A percentile compares a stretch with the other conserved stretches of the same genome.
phyloP scores from a whole-genome alignment of 441 rosid genomes.

The Eruca vesicaria region DNA sequence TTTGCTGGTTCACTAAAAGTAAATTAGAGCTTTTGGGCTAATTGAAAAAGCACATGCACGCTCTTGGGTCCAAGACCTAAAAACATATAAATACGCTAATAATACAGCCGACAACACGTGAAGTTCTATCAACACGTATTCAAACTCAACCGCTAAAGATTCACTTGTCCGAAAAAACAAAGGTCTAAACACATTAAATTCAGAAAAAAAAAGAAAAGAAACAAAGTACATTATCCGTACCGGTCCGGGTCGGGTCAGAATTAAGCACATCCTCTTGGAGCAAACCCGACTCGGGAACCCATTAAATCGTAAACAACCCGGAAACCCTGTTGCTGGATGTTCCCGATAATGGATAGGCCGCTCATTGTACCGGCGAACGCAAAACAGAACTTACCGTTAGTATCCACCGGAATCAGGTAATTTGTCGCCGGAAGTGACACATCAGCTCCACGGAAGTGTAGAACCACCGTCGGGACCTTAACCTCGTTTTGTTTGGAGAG shows the following conservation, averaged over 20 bases:
- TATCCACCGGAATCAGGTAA: constrained; percentile 78
- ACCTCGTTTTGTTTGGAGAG: constrained; percentile 70
- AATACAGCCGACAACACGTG: constrained; percentile 41
- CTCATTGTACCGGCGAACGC: constrained; percentile 91
- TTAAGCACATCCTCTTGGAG: constrained; percentile 74
- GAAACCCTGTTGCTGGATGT: constrained; percentile 93
- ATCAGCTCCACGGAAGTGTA: constrained; percentile 84
- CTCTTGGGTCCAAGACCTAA: not conserved
- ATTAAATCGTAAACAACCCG: constrained; percentile 77
- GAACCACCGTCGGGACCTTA: constrained; percentile 88
- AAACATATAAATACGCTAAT: constrained; percentile 5
- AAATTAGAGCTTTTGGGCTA: not conserved
- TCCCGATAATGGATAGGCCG: constrained; percentile 81
- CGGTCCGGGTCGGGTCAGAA: constrained; percentile 15
- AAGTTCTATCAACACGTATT: constrained; percentile 32
- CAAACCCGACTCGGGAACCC: constrained; percentile 72
- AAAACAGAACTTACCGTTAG: constrained; percentile 71
- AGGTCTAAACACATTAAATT: constrained; percentile 12
- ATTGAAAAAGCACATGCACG: not conserved
- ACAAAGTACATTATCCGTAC: constrained; percentile 32
- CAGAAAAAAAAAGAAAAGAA: not conserved
- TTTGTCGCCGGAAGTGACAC: constrained; percentile 90
- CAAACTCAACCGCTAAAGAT: constrained; percentile 31
- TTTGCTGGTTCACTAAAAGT: not conserved
- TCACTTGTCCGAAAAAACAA: constrained; percentile 25